Evolutionary conservation across 176 grass and related monocot species (phyloP), one percentile per base, ranked within the genome.

Genomic region (Avena insularis): DNA sequence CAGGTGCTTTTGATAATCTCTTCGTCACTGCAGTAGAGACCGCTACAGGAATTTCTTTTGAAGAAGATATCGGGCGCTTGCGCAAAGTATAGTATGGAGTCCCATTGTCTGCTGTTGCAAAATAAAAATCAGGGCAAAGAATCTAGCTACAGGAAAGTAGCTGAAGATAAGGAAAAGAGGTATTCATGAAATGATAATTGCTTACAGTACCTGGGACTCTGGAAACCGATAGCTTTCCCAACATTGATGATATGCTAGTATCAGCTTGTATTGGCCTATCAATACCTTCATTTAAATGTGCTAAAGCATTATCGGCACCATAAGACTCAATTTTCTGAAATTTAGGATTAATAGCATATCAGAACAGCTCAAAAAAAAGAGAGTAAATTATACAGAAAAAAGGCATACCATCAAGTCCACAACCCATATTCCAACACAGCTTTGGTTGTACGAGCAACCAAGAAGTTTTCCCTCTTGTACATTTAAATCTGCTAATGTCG

Each of bases 391-490:
- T 84, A 82, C 29, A 61, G 36, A 86, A 61, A 43, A 43, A 43
- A 43, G 6, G 51, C 65, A 49, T 91, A 98, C 96, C 92, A 70
- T 86, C 77, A 98, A 87, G 74, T 96, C 89, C 29, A 98, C 93
- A 43, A 93, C 85, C 96, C 92, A 98, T 80, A 98, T 77, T 89
- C 96, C 93, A 55, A 95, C 90, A 91, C 92, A 96, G 47, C 82
- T 98, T 91, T 94, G 93, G 85, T 91, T 96, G 75, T 91, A 98
- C 19, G 96, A 98, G 73, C 96, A 98, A 78, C 96, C 93, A 57
- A 98, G 93, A 88, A 98, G 93, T 86, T 98, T 98, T 75, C 89
- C 89, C 48, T 94, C 93, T 23, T 94, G 93, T 61, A 95, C 85
- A 88, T 89, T 95, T 85, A 98, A 78, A 88, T 98, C 92, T 56